phyloP scores from a whole-genome alignment of 1,139 yeast genomes.

The Entelexis paramagnoliae region DNA sequence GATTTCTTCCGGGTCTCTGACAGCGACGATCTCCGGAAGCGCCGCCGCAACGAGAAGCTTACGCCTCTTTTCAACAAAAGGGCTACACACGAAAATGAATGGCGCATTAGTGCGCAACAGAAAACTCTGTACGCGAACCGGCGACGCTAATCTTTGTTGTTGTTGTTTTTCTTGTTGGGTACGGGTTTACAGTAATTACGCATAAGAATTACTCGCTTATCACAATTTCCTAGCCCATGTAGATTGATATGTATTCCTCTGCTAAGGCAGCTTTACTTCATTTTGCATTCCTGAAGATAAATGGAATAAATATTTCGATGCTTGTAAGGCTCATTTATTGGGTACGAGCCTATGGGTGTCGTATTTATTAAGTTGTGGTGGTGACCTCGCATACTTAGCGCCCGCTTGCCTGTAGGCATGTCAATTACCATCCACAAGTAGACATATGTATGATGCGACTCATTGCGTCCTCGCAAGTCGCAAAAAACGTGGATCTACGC shows the following conservation, averaged over 20 bases:
- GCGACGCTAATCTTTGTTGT: not conserved
- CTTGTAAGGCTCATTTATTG: too few relatives aligned
- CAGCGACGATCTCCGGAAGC: slow-evolving; percentile 20
- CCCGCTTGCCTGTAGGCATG: not conserved
- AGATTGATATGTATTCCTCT: too few relatives aligned
- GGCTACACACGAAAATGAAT: slow-evolving; percentile 44
- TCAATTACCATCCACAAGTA: slow-evolving; percentile 4
- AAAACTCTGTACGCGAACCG: not conserved
- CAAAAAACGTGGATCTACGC: not conserved
- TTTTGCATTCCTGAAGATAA: too few relatives aligned
- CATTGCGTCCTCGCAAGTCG: not conserved
- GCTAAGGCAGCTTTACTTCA: too few relatives aligned
- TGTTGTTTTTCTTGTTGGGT: too few relatives aligned
- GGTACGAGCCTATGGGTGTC: too few relatives aligned
- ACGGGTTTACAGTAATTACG: too few relatives aligned
- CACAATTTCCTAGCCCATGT: too few relatives aligned
- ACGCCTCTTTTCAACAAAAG: slow-evolving; percentile 54
- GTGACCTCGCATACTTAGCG: not conserved
- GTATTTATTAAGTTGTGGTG: not conserved
- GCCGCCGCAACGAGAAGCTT: slow-evolving; percentile 42
- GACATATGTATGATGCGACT: not conserved
- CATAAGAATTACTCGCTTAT: too few relatives aligned
- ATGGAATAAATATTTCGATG: too few relatives aligned
- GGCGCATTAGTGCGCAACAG: slow-evolving; percentile 41
- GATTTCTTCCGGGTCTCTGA: slow-evolving; percentile 23